Evolutionary conservation across 192 early-diverging fungal genomes (phyloP).

Genomic region (Linnemannia hyalina): DNA sequence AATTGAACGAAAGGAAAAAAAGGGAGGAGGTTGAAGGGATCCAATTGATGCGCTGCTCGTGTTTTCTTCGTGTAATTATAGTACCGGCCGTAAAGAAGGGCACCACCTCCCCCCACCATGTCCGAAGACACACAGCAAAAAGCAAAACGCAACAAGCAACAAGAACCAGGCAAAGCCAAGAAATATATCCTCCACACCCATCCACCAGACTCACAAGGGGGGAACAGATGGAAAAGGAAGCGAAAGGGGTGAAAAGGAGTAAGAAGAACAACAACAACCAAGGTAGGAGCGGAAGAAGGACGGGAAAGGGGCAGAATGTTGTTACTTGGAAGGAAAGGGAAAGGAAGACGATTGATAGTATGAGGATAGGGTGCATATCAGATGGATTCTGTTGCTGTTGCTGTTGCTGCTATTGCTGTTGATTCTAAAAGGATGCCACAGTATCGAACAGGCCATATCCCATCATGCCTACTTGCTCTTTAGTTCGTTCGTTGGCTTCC

Average conservation of each 20-base stretch:
- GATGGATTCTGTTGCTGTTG: no score
- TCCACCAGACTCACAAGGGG: not conserved
- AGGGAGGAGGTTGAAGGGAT: not conserved
- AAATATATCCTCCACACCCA: not conserved
- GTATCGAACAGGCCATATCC: not conserved
- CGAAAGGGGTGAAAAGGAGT: no score
- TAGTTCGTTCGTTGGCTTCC: not conserved
- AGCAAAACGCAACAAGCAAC: not conserved
- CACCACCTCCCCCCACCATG: no score
- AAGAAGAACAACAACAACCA: not conserved
- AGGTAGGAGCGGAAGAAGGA: not conserved
- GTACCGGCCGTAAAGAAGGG: no score
- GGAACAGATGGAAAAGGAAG: not conserved
- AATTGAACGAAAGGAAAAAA: not conserved
- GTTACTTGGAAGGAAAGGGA: not conserved
- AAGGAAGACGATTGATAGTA: not conserved
- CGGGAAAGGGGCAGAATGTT: not conserved
- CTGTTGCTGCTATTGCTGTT: no score
- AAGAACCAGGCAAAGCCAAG: not conserved
- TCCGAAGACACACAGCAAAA: not conserved
- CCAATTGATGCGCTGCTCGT: not conserved
- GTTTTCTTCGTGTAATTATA: not conserved
- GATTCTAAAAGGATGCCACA: no score
- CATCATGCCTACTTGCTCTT: not conserved
- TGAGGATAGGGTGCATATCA: not conserved